These are phyloP conservation scores for Recurvomyces mirabilis DNA, from an alignment of 495 filamentous ascomycete species.

Conservation along the genomic window DNA sequence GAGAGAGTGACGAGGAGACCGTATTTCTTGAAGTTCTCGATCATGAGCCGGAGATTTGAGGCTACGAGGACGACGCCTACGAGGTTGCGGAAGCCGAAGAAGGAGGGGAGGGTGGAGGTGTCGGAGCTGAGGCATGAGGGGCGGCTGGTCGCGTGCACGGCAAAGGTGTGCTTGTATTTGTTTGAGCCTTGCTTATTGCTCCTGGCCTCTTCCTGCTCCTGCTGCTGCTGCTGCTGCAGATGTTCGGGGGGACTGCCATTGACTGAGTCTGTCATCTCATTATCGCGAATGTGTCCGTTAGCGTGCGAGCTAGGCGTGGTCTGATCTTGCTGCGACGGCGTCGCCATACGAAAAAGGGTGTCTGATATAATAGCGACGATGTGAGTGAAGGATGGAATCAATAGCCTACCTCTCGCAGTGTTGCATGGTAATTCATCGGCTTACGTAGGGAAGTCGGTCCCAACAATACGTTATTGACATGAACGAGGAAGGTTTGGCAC, in stretches of 20 bases:
- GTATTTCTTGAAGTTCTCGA: slow-evolving; percentile 98
- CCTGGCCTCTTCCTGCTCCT: too few relatives aligned
- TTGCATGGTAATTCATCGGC: too few relatives aligned
- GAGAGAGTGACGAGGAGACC: slow-evolving; percentile 85
- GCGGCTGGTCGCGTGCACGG: slow-evolving; percentile 58
- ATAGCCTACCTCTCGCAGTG: too few relatives aligned
- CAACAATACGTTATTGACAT: too few relatives aligned
- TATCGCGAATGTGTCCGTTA: background rate
- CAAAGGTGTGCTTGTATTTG: slow-evolving; percentile 81
- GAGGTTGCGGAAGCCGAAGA: slow-evolving; percentile 85
- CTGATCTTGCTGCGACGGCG: too few relatives aligned
- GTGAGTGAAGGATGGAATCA: too few relatives aligned
- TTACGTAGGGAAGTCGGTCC: too few relatives aligned
- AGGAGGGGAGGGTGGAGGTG: slow-evolving; percentile 59
- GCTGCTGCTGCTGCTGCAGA: too few relatives aligned
- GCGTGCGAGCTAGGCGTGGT: background rate
- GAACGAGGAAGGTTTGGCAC: too few relatives aligned
- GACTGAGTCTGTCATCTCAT: background rate
- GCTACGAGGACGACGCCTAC: slow-evolving; percentile 91
- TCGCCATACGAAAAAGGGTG: too few relatives aligned
- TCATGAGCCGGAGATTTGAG: slow-evolving; percentile 82
- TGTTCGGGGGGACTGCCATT: background rate
- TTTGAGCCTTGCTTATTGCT: slow-evolving; percentile 15
- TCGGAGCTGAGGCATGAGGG: slow-evolving; percentile 83
- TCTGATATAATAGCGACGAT: too few relatives aligned